A percentile compares a stretch with the other conserved stretches of the same genome.
Conservation (phyloP, 192 early-diverging fungal genomes). For the Thamnidium elegans region DNA sequence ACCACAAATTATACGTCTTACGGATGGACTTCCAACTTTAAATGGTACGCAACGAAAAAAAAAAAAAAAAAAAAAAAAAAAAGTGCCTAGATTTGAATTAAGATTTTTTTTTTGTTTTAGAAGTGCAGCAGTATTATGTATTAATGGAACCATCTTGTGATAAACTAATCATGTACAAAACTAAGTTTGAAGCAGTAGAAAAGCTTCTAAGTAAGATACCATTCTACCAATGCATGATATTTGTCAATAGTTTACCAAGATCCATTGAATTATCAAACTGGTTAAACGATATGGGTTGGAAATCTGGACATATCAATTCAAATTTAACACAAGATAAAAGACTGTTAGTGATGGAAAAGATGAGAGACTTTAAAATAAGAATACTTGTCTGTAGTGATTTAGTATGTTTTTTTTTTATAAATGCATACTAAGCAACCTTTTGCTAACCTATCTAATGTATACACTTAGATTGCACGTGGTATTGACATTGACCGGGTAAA, state of each 20-base stretch:
- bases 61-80: neutral
- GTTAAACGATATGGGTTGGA: conserved; percentile 49
- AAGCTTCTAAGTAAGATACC: conserved; percentile 44
- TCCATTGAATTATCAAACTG: conserved; percentile 48
- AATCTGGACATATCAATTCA: conserved; percentile 46
- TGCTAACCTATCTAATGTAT: neutral
- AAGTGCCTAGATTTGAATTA: neutral
- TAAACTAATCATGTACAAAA: conserved; percentile 37
- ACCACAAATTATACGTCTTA: conserved; percentile 50
- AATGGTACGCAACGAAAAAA: conserved; percentile 38
- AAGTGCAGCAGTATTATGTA: conserved; percentile 52
- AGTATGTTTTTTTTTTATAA: conserved; percentile 29
- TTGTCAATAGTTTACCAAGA: conserved; percentile 49
- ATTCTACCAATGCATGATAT: conserved; percentile 63
- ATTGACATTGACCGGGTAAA: conserved; percentile 97
- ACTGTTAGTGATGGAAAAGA: conserved; percentile 49
- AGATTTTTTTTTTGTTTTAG: conserved; percentile 23
- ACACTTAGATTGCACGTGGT: conserved; percentile 73
- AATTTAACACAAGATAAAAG: conserved; percentile 46
- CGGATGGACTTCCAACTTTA: conserved; percentile 45
- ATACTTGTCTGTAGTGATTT: conserved; percentile 59
- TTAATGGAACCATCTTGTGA: conserved; percentile 24
- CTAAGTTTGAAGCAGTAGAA: conserved; percentile 46
- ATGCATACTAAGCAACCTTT: neutral
- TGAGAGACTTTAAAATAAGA: conserved; percentile 51